Base-by-base conservation (phyloP, 768 basidiomycete species). In the Paxillus ammoniavirescens region DNA sequence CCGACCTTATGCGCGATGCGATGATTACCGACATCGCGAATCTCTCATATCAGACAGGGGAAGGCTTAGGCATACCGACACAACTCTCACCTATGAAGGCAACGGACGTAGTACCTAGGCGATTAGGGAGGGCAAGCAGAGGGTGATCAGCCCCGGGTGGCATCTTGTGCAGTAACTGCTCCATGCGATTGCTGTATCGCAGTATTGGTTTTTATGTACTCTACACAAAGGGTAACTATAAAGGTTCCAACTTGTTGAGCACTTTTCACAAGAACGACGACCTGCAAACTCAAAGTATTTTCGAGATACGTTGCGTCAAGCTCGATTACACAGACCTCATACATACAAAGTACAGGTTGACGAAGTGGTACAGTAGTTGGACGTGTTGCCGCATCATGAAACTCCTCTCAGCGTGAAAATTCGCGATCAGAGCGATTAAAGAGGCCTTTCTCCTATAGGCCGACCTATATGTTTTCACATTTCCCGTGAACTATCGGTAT, bases 341-440 rank as follows among this genome's bases (percentile, higher is more conserved):
- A 13, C 33, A 49, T 12, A 50, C 26, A 4, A 30, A 43, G 12
- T 26, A 54, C 8, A 36, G 36, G 2, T 17, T 48, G 31, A 30
- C 8, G 2, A 42, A 33, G 12, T 23, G 5, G 15, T 23, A 36
- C 21, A 47, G 21, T 21, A 21, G 33, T 26, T n/a, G 42, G 13
- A 49, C 31, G 55, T 88, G 77, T 89, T 54, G 86, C 88, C 88
- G 71, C 81, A 75, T 75, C 84, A 91, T 90, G 89, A 91, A 91
- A 91, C 89, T 87, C 87, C 80, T 80, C 74, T 82, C 83, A 62
- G 80, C 86, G 85, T 90, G 73, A 58, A 65, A 66, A 52, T 73
- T 67, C 75, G 87, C 79, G 83, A 84, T 84, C 69, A 76, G 86
- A 90, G 89, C 82, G 89, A 91, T 91, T 90, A 90, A 82, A 68